Conservation (phyloP, 1,139 yeast species). For the Arxiozyma slooffiae region DNA sequence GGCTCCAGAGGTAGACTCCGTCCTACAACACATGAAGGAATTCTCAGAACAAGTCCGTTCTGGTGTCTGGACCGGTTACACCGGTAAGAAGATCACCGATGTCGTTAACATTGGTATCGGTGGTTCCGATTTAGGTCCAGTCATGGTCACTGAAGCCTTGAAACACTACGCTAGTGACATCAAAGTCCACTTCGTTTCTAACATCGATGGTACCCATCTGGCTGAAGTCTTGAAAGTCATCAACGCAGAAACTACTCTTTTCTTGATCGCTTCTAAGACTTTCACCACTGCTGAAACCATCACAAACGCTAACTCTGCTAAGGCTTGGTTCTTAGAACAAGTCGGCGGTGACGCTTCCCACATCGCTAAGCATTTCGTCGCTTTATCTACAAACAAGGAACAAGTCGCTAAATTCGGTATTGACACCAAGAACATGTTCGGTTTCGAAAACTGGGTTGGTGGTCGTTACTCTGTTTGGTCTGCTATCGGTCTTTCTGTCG, state of each 20-base stretch:
- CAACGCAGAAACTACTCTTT: slow-evolving; percentile 85
- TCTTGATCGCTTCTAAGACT: slow-evolving; percentile 92
- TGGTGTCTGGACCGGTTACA: slow-evolving; percentile 93
- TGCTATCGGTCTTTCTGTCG: slow-evolving; percentile 92
- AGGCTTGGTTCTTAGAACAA: slow-evolving; percentile 83
- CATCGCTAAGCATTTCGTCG: slow-evolving; percentile 95
- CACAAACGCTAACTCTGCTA: slow-evolving; percentile 92
- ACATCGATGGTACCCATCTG: slow-evolving; percentile 96
- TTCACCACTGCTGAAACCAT: slow-evolving; percentile 97
- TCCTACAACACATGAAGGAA: slow-evolving; percentile 90
- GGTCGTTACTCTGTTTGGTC: slow-evolving; percentile 99
- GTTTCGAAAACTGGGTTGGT: slow-evolving; percentile 97
- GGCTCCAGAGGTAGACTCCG: slow-evolving; percentile 80
- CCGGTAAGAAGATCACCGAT: slow-evolving; percentile 88
- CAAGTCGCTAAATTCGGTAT: slow-evolving; percentile 93
- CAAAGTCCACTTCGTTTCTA: slow-evolving; percentile 85
- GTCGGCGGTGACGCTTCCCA: slow-evolving; percentile 46
- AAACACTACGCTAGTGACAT: slow-evolving; percentile 77
- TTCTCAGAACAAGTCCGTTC: slow-evolving; percentile 82
- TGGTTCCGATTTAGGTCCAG: slow-evolving; percentile 98
- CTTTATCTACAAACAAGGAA: slow-evolving; percentile 83
- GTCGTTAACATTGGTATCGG: slow-evolving; percentile 97
- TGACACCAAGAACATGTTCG: slow-evolving; percentile 96
- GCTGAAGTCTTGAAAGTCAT: slow-evolving; percentile 76
- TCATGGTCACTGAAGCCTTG: slow-evolving; percentile 97